Evolutionary conservation across 805 yeast species (phyloP), one percentile per base, ranked within the genome.

Genomic region (Schizosaccharomyces octosporus): DNA sequence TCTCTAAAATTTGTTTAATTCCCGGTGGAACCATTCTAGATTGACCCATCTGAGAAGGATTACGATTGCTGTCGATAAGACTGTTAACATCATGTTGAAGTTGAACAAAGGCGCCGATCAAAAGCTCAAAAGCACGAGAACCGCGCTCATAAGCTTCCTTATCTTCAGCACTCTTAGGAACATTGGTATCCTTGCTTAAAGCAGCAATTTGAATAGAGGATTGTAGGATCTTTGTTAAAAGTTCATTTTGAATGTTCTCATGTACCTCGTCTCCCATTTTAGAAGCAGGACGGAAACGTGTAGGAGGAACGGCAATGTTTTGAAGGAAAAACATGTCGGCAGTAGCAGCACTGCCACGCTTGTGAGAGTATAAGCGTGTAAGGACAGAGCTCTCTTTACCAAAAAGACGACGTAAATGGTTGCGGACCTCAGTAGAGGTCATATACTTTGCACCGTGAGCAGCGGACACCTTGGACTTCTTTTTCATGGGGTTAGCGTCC

Each of bases 211-310:
- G 73, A 64, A 88, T 72, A 32, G 90, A 78, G 1, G 97, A 85
- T 63, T 83, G 84, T 68, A 93, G 76, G 61, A 94, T 79, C 67
- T 82, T 84, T 29, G 93, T 78, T 59, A 93, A 75, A 62, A 89
- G 76, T 73, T 89, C 95, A 72, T 93, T 94, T 74, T 88, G 95
- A 59, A 93, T 75, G 71, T 87, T 89, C 73, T 93, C 96, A 72
- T 93, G 97, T 64, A 90, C 80, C 71, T 87, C 97, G 62, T 93
- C 99, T 62, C 98, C 98, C 63, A 93, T 76, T 72, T 89, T 89
- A 17, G 95, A 84, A n/a, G 99, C 98, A 66, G 89, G 78, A 72
- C 99, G 81, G 77, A 93, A 93, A 72, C 97, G 79, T 1, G 97
- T 94, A 60, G 98, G 89, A 45, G 99, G 98, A 48, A 94, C 97